These are phyloP conservation scores for Theobroma cacao DNA, from an alignment of 345 rosid species.

Conservation along the genomic window DNA sequence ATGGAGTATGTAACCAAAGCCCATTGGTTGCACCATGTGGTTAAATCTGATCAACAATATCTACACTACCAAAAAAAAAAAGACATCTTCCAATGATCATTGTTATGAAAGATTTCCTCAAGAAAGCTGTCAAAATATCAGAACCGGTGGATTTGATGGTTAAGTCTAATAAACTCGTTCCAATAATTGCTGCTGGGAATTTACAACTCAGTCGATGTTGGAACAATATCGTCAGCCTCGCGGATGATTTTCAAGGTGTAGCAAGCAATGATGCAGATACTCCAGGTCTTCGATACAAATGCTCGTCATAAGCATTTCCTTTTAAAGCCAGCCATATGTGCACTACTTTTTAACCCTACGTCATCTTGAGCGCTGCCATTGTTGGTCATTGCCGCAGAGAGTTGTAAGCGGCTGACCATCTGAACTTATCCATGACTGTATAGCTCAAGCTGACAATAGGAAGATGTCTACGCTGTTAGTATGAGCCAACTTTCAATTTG, in stretches of 20 bases:
- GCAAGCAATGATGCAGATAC: slow-evolving; percentile 5
- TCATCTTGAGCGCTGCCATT: not conserved
- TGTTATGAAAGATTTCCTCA: not conserved
- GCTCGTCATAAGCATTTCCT: not conserved
- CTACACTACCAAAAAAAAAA: not conserved
- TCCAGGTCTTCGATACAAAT: slow-evolving; percentile 14
- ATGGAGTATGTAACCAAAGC: not conserved
- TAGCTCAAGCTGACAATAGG: slow-evolving; percentile 14
- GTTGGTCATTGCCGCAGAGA: not conserved
- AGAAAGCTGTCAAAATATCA: not conserved
- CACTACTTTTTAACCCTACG: not conserved
- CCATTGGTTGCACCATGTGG: too few species aligned
- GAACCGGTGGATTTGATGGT: not conserved
- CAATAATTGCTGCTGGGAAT: not conserved
- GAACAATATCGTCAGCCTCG: not conserved
- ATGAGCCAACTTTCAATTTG: not conserved
- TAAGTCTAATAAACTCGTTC: not conserved
- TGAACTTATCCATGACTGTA: not conserved
- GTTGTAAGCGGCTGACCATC: slow-evolving; percentile 19
- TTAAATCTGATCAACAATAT: not conserved
- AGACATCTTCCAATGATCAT: not conserved
- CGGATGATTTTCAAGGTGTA: slow-evolving; percentile 21
- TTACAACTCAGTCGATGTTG: not conserved
- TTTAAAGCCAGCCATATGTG: not conserved
- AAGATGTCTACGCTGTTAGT: not conserved